Percentiles rank a stretch among this genome's conserved stretches.
Evolutionary conservation across 129 eudicot species (phyloP).

Genomic region (Kitagawia praeruptora): DNA sequence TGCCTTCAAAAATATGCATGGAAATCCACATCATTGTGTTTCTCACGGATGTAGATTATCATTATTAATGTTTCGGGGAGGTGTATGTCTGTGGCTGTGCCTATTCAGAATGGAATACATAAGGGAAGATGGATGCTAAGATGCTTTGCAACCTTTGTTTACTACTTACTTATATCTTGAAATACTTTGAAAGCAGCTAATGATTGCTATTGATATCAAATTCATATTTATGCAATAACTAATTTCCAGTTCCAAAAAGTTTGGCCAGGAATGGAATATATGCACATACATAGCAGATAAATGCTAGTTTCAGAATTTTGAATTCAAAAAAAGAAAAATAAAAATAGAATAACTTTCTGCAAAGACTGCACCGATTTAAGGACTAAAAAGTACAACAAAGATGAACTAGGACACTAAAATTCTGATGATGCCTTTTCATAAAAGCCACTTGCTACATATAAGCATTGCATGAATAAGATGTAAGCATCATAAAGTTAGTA

Average conservation of each 20-base stretch:
- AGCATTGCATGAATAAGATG: not conserved
- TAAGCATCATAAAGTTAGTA: not conserved
- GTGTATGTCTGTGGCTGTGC: not conserved
- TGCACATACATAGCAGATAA: not conserved
- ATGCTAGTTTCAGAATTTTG: not conserved
- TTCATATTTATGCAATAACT: not conserved
- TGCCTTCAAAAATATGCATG: too few relatives aligned
- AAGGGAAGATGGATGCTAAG: not conserved
- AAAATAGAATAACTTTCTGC: not conserved
- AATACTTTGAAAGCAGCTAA: not conserved
- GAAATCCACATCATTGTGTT: not conserved
- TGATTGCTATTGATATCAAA: not conserved
- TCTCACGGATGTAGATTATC: not conserved
- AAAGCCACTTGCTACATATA: not conserved
- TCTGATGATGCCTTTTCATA: not conserved
- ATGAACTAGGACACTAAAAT: not conserved
- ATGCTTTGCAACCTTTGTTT: not conserved
- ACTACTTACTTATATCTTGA: not conserved
- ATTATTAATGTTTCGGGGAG: not conserved
- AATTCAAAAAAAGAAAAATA: not conserved
- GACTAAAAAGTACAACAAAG: not conserved
- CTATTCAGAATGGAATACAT: not conserved
- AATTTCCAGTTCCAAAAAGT: not conserved
- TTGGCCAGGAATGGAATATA: not conserved
- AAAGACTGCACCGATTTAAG: not conserved